Evolutionary conservation across 2,329 filamentous ascomycete species (phyloP).

Genomic region (Fusarium sacchari): DNA sequence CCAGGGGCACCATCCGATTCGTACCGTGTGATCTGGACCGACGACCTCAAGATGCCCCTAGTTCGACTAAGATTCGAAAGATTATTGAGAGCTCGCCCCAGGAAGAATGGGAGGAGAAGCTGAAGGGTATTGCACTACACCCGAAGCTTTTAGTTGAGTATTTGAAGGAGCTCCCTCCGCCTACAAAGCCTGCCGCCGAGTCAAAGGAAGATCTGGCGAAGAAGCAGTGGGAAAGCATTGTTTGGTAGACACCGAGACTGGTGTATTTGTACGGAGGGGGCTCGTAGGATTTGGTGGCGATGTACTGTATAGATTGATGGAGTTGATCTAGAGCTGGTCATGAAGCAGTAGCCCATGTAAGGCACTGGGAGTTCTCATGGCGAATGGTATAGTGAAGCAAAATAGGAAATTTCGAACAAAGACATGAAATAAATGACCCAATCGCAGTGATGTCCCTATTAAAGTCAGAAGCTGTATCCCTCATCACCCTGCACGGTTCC

Average conservation of each 20-base stretch:
- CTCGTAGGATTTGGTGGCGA: too few relatives aligned
- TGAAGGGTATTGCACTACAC: constrained; percentile 9
- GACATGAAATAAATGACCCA: background rate
- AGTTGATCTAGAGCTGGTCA: background rate
- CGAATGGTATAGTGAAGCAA: background rate
- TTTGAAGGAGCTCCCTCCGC: background rate
- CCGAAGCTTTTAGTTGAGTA: constrained; percentile 19
- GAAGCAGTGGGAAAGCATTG: background rate
- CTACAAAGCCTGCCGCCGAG: background rate
- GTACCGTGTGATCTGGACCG: background rate
- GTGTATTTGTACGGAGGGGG: too few relatives aligned
- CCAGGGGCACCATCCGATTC: constrained; percentile 33
- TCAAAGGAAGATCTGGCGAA: background rate
- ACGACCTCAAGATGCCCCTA: constrained; percentile 16
- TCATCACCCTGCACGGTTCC: background rate
- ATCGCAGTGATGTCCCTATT: background rate
- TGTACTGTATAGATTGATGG: background rate
- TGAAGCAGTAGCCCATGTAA: background rate
- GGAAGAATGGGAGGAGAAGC: background rate
- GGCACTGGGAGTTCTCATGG: background rate
- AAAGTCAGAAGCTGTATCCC: background rate
- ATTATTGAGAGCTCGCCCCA: constrained; percentile 11
- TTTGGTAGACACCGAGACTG: background rate
- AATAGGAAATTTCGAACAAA: background rate
- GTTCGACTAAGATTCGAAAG: constrained; percentile 39